Base-by-base conservation (phyloP, 2,329 filamentous ascomycete species). In the Raffaelea arxii region DNA sequence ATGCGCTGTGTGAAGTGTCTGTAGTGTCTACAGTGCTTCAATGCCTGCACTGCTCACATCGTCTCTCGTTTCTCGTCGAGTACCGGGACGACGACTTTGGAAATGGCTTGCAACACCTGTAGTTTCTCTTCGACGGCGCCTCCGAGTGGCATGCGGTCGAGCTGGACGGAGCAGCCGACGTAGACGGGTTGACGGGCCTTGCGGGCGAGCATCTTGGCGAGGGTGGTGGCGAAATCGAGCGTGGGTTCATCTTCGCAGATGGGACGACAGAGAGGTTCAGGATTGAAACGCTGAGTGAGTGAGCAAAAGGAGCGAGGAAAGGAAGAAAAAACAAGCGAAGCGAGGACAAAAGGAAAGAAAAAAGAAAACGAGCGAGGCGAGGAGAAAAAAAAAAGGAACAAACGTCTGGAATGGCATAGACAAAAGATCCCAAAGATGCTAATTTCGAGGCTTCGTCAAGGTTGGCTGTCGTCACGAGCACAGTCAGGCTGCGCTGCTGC, bases 391-490 rank as follows among this genome's bases (percentile, higher is more conserved):
- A 19, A 11, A 21, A 25, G 23, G 23, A 14, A 62, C 68, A 56
- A 69, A 95, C 92, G 67, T 95, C 85, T 16, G 92, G 91, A 62
- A 98, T 78, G 3, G 90, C 86, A 61, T 95, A 97, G 40, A 97
- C 86, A 59, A 97, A 91, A 43, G 88, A 95, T 3, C 92, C 91
- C 65, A 97, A 74, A 43, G 75, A 68, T 36, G 75, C 68, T 7
- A 71, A 61, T 9, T 64, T 59, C 44, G 77, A 76, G 46, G 68
- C 67, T 6, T 40, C 47, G 11, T 47, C 49, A 3, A 32, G 40
- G 23, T 71, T 61, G 4, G 74, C 69, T 0, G 80, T 82, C 1
- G 78, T 78, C 40, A 84, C 64, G 56, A 79, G 78, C n/a, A 84
- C 61, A 46, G 79, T 62, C 46, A 82, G 63, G 25, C 72, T 74